Evolutionary conservation across 371 early-diverging fungal genomes (phyloP).

Genomic region (Vairimorpha ceranae): DNA sequence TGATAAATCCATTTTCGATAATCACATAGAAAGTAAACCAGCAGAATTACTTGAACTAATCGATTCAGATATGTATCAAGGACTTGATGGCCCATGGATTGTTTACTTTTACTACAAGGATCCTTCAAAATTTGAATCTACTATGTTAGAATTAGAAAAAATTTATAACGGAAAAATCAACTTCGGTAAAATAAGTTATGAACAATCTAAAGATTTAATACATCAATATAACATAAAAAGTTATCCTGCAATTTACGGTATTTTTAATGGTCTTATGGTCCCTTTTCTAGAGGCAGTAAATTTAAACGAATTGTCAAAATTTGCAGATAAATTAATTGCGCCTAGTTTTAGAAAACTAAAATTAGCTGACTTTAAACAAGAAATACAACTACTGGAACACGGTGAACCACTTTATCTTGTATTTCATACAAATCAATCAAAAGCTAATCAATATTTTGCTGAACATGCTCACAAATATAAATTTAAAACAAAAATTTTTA

Average conservation of each 20-base stretch:
- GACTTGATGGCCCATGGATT: constrained; percentile 64
- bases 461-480: constrained; percentile 63
- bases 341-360: constrained; percentile 58
- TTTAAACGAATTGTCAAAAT: constrained; percentile 42
- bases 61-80: constrained; percentile 59
- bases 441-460: constrained; percentile 61
- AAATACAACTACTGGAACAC: constrained; percentile 1
- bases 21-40: constrained; percentile 12
- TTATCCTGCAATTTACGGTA: constrained; percentile 60
- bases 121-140: constrained; percentile 38
- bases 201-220: constrained; percentile 52
- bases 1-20: constrained; percentile 37
- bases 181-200: constrained; percentile 54
- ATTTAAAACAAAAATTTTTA: constrained; percentile 60
- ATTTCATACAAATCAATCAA: constrained; percentile 55
- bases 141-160: constrained; percentile 53
- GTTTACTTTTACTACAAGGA: constrained; percentile 59
- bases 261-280: constrained; percentile 61
- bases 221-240: constrained; percentile 55
- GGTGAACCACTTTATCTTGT: constrained; percentile 63
- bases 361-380: constrained; percentile 45
- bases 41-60: constrained; percentile 42
- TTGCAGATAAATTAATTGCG: constrained; percentile 54
- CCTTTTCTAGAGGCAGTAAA: constrained; percentile 41
- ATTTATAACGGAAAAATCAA: constrained; percentile 55